These are phyloP conservation scores for Paramyrothecium roridum DNA, from an alignment of 2,329 filamentous ascomycete species.

Conservation along the genomic window DNA sequence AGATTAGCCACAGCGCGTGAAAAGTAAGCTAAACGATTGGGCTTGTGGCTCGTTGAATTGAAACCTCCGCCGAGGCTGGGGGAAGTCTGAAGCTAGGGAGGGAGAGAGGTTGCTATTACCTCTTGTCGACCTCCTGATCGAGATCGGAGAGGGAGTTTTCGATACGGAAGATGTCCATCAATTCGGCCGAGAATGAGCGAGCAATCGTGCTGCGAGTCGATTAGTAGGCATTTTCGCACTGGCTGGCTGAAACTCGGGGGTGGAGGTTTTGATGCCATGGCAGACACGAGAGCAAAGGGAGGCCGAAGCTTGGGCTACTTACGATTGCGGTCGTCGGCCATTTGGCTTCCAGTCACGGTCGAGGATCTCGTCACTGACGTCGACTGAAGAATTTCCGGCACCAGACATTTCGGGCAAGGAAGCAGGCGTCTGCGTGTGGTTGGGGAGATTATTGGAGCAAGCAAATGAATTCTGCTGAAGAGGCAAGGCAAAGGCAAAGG, in stretches of 20 bases:
- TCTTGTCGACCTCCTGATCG: slow-evolving; percentile 72
- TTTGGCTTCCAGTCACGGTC: slow-evolving; percentile 79
- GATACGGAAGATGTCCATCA: slow-evolving; percentile 87
- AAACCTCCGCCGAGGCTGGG: slow-evolving; percentile 1
- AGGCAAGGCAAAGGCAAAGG: neutral
- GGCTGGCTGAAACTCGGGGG: neutral
- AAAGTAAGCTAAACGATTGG: slow-evolving; percentile 11
- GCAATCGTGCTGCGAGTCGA: slow-evolving; percentile 68
- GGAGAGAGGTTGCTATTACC: slow-evolving; percentile 54
- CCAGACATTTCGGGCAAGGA: neutral
- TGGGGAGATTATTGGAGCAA: neutral
- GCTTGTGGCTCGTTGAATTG: neutral
- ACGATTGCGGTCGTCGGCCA: slow-evolving; percentile 79
- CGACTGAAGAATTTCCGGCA: slow-evolving; percentile 12
- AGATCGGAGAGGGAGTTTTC: slow-evolving; percentile 74
- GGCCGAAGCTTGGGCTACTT: slow-evolving; percentile 56
- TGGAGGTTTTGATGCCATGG: slow-evolving; percentile 8
- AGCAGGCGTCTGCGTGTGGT: neutral
- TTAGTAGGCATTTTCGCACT: slow-evolving; percentile 5
- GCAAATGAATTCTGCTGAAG: neutral
- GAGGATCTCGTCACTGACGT: slow-evolving; percentile 63
- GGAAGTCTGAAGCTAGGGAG: slow-evolving; percentile 2
- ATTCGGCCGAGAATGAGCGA: slow-evolving; percentile 78
- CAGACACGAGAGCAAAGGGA: slow-evolving; percentile 42
- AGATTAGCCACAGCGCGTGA: neutral